Conservation (phyloP, 2,329 filamentous ascomycete species). For the Daldinia eschscholtzii region DNA sequence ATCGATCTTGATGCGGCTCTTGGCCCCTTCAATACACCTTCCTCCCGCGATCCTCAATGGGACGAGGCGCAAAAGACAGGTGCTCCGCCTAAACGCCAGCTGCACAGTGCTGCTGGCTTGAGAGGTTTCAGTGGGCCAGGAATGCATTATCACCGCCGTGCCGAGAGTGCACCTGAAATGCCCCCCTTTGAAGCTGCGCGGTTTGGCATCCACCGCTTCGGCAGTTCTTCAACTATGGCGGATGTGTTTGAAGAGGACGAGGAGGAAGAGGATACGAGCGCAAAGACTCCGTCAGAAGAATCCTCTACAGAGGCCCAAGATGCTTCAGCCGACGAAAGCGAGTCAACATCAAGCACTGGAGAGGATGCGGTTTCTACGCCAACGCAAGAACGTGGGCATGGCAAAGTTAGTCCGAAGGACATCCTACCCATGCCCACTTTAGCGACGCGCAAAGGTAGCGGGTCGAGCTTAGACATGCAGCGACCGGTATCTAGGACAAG, state of each 20-base stretch:
- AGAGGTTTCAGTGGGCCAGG: conserved; percentile 76
- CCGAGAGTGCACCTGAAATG: conserved; percentile 84
- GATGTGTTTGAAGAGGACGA: conserved; percentile 91
- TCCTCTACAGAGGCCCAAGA: conserved; percentile 47
- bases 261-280: conserved; percentile 64
- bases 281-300: conserved; percentile 47
- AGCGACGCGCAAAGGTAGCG: conserved; percentile 61
- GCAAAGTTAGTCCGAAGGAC: conserved; percentile 34
- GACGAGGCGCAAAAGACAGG: conserved; percentile 73
- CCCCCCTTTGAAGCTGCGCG: conserved; percentile 76
- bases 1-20: conserved; percentile 96
- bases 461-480: conserved; percentile 58
- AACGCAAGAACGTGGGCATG: conserved; percentile 50
- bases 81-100: conserved; percentile 71
- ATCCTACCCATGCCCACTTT: conserved; percentile 32
- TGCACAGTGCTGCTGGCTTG: conserved; percentile 82
- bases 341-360: conserved; percentile 43
- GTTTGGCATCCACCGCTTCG: conserved; percentile 71
- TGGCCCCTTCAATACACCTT: conserved; percentile 89
- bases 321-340: conserved; percentile 44
- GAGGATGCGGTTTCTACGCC: conserved; percentile 50
- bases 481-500: conserved; percentile 57
- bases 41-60: conserved; percentile 72
- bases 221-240: conserved; percentile 80
- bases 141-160: conserved; percentile 81